Evolutionary conservation across 139 green algal species (phyloP), one percentile per base, ranked within the genome.

Genomic region (Coelastrella sp.): DNA sequence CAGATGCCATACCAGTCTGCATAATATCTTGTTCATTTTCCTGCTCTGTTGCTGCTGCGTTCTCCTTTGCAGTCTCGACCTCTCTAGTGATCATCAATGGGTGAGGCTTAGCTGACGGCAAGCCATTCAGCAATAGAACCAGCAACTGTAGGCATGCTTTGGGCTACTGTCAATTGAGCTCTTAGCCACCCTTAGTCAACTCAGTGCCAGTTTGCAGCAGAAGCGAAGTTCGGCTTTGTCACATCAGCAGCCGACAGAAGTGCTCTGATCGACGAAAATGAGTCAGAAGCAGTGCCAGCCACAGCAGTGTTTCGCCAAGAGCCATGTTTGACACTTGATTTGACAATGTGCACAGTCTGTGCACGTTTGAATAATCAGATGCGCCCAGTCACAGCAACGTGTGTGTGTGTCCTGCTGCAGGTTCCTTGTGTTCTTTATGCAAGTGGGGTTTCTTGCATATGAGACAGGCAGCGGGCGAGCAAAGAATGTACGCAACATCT

Each of bases 401-500:
- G 11, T 19, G 61, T 71, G 68, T 76, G 3, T 32, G 16, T 76
- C 17, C 3, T 76, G 68, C 22, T 76, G 83, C 92, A 94, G 92
- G 20, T 92, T 92, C n/a, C 90, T 94, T 4, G 86, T 94, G 7
- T 95, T 95, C 77, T 94, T 95, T 74, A 92, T 95, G 65, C 93
- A 95, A 85, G 91, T 93, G 14, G 93, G 93, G 17, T 95, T 95
- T 54, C 82, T 95, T 7, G 78, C 86, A 3, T 61, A 93, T 32
- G 93, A 95, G 85, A 90, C 90, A 22, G 93, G 93, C 56, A 91
- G 89, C 77, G 91, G 89, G 6, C 89, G 93, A 17, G 86, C 89
- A 22, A 95, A 95, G 74, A 95, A 95, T 73, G 91, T 95, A 11
- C 89, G 91, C n/a, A 94, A 94, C 66, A 94, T 94, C 56, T 58